These are phyloP conservation scores for Aspergillus oerlinghausenensis DNA, from an alignment of 2,329 filamentous ascomycete species.

Conservation along the genomic window DNA sequence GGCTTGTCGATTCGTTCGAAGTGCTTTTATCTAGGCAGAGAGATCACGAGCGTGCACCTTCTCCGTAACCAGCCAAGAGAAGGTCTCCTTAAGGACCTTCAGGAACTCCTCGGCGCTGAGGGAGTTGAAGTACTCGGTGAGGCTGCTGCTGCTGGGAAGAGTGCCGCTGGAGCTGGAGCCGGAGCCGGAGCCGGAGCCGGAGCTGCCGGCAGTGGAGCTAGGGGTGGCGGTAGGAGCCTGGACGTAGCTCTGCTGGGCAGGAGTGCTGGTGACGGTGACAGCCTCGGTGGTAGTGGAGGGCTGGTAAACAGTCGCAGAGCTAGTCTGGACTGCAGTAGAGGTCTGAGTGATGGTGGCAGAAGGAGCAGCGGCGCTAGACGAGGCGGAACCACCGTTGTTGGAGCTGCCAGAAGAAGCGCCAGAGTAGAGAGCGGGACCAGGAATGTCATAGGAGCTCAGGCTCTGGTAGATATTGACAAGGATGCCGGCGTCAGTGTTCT, in stretches of 20 bases:
- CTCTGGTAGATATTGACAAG: slow-evolving; percentile 55
- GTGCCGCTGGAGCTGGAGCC: slow-evolving; percentile 9
- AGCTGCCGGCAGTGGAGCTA: slow-evolving; percentile 5
- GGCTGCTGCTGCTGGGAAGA: slow-evolving; percentile 17
- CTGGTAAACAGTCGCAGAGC: slow-evolving; percentile 19
- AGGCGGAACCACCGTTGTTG: slow-evolving; percentile 9
- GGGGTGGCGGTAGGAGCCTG: slow-evolving; percentile 11
- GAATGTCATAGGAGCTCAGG: slow-evolving; percentile 46
- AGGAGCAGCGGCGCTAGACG: slow-evolving; percentile 7
- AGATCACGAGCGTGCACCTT: slow-evolving; percentile 30
- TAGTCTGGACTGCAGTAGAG: slow-evolving; percentile 16
- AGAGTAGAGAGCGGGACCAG: slow-evolving; percentile 43
- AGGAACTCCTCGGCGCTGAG: slow-evolving; percentile 29
- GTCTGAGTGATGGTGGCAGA: slow-evolving; percentile 10
- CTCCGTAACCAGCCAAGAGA: slow-evolving; percentile 30
- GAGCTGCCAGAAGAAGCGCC: slow-evolving; percentile 19
- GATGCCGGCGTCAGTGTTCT: slow-evolving; percentile 54
- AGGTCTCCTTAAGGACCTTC: slow-evolving; percentile 23
- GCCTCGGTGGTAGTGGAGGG: slow-evolving; percentile 18
- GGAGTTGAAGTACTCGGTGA: slow-evolving; percentile 27
- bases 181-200: slow-evolving; percentile 5
- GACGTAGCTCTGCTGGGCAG: slow-evolving; percentile 20
- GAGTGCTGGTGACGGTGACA: slow-evolving; percentile 20
- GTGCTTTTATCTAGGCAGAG: slow-evolving; percentile 16
- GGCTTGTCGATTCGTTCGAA: slow-evolving; percentile 8